Conservation (phyloP, 2,329 filamentous ascomycete species). For the Graphilbum sp. region DNA sequence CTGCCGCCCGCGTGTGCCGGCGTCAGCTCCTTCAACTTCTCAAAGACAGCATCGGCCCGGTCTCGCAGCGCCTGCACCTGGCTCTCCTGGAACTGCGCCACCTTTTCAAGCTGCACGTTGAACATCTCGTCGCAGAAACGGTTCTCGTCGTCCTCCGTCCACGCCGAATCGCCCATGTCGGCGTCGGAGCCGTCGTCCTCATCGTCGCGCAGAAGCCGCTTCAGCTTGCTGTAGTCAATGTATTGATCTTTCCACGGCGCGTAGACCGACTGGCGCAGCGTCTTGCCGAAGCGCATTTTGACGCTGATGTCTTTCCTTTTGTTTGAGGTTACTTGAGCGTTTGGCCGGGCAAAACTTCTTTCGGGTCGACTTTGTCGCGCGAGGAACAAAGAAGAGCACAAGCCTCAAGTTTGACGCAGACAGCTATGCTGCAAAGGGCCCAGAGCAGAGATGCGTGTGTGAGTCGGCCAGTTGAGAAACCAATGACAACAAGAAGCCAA, state of each 20-base stretch:
- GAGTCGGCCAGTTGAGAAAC: neutral
- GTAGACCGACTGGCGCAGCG: constrained; percentile 64
- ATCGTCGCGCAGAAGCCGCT: constrained; percentile 4
- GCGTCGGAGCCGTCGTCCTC: constrained; percentile 8
- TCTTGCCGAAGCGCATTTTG: constrained; percentile 83
- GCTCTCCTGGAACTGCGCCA: constrained; percentile 72
- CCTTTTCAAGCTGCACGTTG: constrained; percentile 89
- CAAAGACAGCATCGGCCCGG: constrained; percentile 37
- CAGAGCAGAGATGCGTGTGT: neutral
- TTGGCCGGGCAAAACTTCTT: neutral
- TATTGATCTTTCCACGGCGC: constrained; percentile 84
- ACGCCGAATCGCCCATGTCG: constrained; percentile 22
- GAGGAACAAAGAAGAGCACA: neutral
- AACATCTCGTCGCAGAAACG: constrained; percentile 89
- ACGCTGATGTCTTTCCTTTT: no score
- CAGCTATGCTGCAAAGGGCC: neutral
- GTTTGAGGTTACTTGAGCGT: no score
- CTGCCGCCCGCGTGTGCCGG: constrained; percentile 34
- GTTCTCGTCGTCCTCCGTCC: constrained; percentile 91
- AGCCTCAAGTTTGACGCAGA: neutral
- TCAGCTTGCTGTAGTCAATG: constrained; percentile 41
- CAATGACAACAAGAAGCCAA: neutral
- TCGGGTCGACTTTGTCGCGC: no score
- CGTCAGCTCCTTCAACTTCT: constrained; percentile 66
- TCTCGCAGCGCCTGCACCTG: constrained; percentile 45